Evolutionary conservation across 2,329 filamentous ascomycete species (phyloP).

Genomic region (Ophiocordyceps camponoti-floridani): DNA sequence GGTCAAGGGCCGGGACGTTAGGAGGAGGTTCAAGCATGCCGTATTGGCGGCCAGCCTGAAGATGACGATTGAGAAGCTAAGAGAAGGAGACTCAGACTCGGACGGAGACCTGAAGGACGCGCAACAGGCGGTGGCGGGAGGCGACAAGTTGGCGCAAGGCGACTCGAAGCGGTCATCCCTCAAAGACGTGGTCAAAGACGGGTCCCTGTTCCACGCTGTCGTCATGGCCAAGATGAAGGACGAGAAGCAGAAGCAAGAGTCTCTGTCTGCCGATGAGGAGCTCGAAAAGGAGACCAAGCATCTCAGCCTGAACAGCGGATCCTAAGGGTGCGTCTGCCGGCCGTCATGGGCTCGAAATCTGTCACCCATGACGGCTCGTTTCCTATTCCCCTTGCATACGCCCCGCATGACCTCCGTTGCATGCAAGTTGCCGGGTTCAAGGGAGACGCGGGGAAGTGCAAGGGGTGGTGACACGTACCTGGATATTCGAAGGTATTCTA

Average conservation of each 20-base stretch:
- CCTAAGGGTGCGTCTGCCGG: neutral
- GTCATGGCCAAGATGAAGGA: conserved; percentile 57
- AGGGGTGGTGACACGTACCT: too few relatives aligned
- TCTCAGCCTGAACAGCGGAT: conserved; percentile 11
- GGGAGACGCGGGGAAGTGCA: too few relatives aligned
- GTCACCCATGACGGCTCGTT: neutral
- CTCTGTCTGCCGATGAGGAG: conserved; percentile 45
- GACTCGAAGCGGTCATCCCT: conserved; percentile 16
- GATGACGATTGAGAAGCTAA: conserved; percentile 88
- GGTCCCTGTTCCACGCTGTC: conserved; percentile 81
- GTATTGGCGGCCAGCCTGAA: conserved; percentile 93
- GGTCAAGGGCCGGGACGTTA: conserved; percentile 69
- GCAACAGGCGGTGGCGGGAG: conserved; percentile 28
- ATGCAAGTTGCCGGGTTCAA: too few relatives aligned
- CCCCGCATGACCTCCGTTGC: too few relatives aligned
- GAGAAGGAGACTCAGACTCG: conserved; percentile 73
- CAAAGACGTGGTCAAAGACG: conserved; percentile 17
- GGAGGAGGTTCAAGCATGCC: conserved; percentile 76
- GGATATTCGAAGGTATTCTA: too few relatives aligned
- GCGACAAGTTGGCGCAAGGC: conserved; percentile 11
- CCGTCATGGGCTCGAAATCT: neutral
- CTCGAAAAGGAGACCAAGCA: conserved; percentile 30
- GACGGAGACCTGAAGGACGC: conserved; percentile 57
- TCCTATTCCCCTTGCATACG: too few relatives aligned
- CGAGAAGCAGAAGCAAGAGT: conserved; percentile 57